These are phyloP conservation scores for Shiraia sp. DNA, from an alignment of 2,329 filamentous ascomycete genomes.

Conservation along the genomic window DNA sequence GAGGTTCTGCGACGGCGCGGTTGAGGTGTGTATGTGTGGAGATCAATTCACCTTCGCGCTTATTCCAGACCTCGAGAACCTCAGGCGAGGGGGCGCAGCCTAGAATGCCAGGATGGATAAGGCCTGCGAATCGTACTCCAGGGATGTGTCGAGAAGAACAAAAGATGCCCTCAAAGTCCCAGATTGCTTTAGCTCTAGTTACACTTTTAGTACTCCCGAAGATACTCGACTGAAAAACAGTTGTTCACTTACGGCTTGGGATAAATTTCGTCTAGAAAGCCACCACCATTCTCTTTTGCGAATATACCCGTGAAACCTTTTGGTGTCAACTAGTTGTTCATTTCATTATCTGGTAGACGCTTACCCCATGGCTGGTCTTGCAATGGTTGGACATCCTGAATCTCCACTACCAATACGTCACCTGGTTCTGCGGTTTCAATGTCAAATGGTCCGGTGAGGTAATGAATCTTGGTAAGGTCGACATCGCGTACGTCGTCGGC, in stretches of 20 bases:
- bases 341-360: no score
- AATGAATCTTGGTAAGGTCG: constrained; percentile 83
- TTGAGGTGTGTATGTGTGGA: constrained; percentile 61
- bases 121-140: constrained; percentile 81
- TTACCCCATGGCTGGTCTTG: constrained; percentile 86
- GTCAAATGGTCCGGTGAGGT: constrained; percentile 87
- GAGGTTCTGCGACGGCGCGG: constrained; percentile 76
- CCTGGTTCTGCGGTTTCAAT: constrained; percentile 83
- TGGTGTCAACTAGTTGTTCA: no score
- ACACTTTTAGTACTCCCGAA: not conserved
- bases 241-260: constrained; percentile 72
- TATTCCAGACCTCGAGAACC: constrained; percentile 81
- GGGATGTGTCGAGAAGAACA: constrained; percentile 76
- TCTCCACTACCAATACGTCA: constrained; percentile 83
- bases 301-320: constrained; percentile 88
- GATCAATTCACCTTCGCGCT: constrained; percentile 79
- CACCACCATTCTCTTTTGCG: constrained; percentile 78
- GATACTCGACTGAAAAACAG: not conserved
- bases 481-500: constrained; percentile 88
- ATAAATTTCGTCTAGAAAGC: constrained; percentile 86
- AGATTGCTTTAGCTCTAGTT: constrained; percentile 70
- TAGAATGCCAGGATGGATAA: constrained; percentile 90
- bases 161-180: constrained; percentile 78
- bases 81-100: constrained; percentile 83
- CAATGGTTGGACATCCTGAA: constrained; percentile 90